phyloP scores from a whole-genome alignment of 2,329 filamentous ascomycete genomes.

The Alternaria solani region DNA sequence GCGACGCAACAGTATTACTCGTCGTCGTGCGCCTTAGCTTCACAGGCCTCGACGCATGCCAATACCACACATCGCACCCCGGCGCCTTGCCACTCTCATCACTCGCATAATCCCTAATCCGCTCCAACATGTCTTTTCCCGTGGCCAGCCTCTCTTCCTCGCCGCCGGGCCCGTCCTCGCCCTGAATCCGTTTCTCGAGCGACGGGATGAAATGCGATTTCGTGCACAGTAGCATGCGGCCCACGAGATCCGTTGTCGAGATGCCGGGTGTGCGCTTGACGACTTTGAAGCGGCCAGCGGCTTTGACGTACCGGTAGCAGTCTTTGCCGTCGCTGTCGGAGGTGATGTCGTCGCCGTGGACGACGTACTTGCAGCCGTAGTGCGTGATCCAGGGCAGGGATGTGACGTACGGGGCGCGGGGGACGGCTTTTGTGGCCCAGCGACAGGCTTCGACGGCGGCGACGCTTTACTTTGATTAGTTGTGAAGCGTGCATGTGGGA shows the following conservation, averaged over 20 bases:
- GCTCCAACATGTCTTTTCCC: constrained; percentile 74
- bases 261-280: constrained; percentile 97
- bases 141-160: constrained; percentile 70
- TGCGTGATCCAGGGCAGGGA: constrained; percentile 92
- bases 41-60: constrained; percentile 65
- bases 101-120: constrained; percentile 86
- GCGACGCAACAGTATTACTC: constrained; percentile 27
- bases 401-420: constrained; percentile 92
- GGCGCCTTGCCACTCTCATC: constrained; percentile 77
- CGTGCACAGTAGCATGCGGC: constrained; percentile 97
- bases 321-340: constrained; percentile 93
- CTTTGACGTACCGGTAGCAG: constrained; percentile 97
- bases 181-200: constrained; percentile 72
- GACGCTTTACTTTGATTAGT: constrained; percentile 63
- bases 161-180: constrained; percentile 75
- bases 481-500: too few relatives aligned
- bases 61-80: constrained; percentile 86
- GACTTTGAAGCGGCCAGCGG: constrained; percentile 91
- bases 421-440: constrained; percentile 86
- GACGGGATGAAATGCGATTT: constrained; percentile 90
- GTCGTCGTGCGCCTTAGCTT: constrained; percentile 48
- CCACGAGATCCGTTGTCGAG: constrained; percentile 96
- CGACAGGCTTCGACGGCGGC: constrained; percentile 93
- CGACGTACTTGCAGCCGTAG: constrained; percentile 94
- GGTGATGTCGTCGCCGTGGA: constrained; percentile 97